Evolutionary conservation across 495 filamentous ascomycete genomes (phyloP).

Genomic region (Astrothelium subdiscretum): DNA sequence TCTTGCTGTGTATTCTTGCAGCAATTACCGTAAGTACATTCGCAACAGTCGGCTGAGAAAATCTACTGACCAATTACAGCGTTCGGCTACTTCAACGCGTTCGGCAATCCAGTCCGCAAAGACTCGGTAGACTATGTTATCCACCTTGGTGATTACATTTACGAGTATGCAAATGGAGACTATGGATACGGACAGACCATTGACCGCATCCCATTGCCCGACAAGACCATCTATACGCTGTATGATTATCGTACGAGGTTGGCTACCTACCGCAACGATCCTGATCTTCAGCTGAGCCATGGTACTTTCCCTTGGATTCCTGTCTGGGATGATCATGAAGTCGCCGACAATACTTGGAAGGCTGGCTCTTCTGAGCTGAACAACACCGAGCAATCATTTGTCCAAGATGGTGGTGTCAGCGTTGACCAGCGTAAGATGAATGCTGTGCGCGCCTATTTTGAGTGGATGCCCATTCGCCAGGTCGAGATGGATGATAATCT

Average conservation of each 20-base stretch:
- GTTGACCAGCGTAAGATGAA: constrained; percentile 59
- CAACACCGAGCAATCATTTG: constrained; percentile 51
- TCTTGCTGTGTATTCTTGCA: constrained; percentile 31
- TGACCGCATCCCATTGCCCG: constrained; percentile 23
- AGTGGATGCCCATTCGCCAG: constrained; percentile 51
- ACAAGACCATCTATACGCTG: constrained; percentile 30
- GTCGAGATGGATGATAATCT: constrained; percentile 60
- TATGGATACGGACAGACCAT: constrained; percentile 33
- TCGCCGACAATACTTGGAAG: constrained; percentile 52
- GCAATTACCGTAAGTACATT: constrained; percentile 25
- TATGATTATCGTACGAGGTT: constrained; percentile 51
- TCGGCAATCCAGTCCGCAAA: constrained; percentile 52
- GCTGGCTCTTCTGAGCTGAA: constrained; percentile 42
- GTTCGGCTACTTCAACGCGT: constrained; percentile 53
- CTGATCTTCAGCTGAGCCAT: constrained; percentile 46
- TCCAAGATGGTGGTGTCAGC: constrained; percentile 44
- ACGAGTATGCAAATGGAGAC: constrained; percentile 47
- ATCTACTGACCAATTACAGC: constrained; percentile 19
- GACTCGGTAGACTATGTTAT: constrained; percentile 56
- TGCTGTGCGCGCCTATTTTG: constrained; percentile 59
- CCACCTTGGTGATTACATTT: constrained; percentile 59
- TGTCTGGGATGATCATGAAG: constrained; percentile 62
- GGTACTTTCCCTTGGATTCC: constrained; percentile 55
- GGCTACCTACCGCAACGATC: constrained; percentile 51
- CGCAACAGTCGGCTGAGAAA: not conserved